phyloP scores from a whole-genome alignment of 2,329 filamentous ascomycete genomes.

The Ophiostoma sp. region DNA sequence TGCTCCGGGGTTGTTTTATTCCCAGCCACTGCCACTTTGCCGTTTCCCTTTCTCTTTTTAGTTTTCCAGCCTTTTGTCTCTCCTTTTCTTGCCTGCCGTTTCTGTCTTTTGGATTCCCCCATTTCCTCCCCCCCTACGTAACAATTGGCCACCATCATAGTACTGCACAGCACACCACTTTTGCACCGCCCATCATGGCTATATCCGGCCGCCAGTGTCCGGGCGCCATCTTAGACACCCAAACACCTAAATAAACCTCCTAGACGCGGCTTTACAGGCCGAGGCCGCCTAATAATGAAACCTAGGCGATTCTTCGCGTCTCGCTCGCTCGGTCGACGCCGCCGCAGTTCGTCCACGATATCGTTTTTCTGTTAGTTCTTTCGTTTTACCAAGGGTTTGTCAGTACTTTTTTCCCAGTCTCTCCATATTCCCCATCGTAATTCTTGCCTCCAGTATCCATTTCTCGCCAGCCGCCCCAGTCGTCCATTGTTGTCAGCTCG shows the following conservation, averaged over 20 bases:
- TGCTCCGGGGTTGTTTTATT: background rate
- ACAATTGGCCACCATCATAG: background rate
- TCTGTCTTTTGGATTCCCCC: background rate
- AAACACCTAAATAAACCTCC: background rate
- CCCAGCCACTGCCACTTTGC: background rate
- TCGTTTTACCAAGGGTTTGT: background rate
- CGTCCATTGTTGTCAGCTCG: background rate
- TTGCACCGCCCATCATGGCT: background rate
- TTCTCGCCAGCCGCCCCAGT: background rate
- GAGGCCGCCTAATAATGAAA: background rate
- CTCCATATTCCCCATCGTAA: background rate
- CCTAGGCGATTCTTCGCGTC: background rate
- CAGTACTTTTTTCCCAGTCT: background rate
- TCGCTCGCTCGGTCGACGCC: constrained; percentile 9
- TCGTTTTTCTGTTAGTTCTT: background rate
- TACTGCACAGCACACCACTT: background rate
- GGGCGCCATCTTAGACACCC: constrained; percentile 1
- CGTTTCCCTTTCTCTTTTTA: background rate
- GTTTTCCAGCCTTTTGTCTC: background rate
- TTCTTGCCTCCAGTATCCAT: constrained; percentile 10
- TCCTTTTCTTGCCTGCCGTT: background rate
- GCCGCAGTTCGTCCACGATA: background rate
- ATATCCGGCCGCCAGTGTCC: constrained; percentile 4
- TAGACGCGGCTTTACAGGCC: background rate
- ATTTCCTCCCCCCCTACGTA: background rate